Evolutionary conservation across 352 stramenopile species (phyloP).

Genomic region (Phytophthora quininea): DNA sequence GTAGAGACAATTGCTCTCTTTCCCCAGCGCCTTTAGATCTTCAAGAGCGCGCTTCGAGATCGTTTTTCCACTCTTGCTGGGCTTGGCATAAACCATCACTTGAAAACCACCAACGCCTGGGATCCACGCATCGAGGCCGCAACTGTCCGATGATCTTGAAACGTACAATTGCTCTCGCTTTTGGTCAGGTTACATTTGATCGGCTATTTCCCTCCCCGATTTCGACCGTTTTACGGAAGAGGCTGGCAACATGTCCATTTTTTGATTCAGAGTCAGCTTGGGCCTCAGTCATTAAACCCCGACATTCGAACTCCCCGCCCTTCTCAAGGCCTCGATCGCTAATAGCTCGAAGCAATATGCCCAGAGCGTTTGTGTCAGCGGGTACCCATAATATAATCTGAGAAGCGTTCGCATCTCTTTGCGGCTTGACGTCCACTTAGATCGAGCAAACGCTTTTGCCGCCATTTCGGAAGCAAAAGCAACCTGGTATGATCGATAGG

Average conservation of each 20-base stretch:
- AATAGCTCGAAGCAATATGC: too few relatives aligned
- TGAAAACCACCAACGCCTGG: constrained; percentile 36
- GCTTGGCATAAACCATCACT: constrained; percentile 29
- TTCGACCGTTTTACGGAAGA: constrained; percentile 16
- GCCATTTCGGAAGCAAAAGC: too few relatives aligned
- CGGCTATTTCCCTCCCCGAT: constrained; percentile 22
- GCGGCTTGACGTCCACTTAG: too few relatives aligned
- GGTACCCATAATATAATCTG: too few relatives aligned
- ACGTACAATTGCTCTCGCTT: constrained; percentile 34
- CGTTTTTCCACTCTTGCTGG: constrained; percentile 17
- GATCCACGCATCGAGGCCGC: constrained; percentile 41
- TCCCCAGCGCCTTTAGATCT: constrained; percentile 9
- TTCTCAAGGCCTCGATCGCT: too few relatives aligned
- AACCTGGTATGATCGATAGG: constrained; percentile 33
- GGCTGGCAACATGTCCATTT: too few relatives aligned
- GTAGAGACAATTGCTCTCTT: constrained; percentile 8
- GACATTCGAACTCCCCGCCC: too few relatives aligned
- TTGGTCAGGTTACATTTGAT: constrained; percentile 29
- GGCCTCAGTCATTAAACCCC: too few relatives aligned
- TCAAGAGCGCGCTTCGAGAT: neutral
- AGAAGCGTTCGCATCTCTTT: too few relatives aligned
- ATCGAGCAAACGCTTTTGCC: too few relatives aligned
- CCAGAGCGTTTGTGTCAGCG: too few relatives aligned
- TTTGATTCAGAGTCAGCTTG: too few relatives aligned
- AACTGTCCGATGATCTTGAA: constrained; percentile 32